Evolutionary conservation across 352 stramenopile genomes (phyloP), one percentile per base, ranked within the genome.

Genomic region (Phytophthora quininea): DNA sequence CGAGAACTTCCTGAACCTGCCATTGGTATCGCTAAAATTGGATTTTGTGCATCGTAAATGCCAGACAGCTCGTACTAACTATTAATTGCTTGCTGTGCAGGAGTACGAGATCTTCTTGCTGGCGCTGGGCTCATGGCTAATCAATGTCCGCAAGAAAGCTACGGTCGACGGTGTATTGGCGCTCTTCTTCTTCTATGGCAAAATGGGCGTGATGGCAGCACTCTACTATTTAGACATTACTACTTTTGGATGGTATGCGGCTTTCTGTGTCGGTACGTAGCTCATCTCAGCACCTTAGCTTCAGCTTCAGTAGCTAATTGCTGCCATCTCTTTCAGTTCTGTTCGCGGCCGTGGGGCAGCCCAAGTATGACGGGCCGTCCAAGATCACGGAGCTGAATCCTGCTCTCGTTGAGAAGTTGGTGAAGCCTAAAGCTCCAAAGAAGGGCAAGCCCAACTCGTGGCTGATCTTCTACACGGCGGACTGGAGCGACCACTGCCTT

Each of bases 71-170:
- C 45, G 29, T n/a, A 27, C 45, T 61, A 27, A 35, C 8, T 58
- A 10, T 35, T 0, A 35, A 11, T 14, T 48, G 31, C 35, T 58
- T 29, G 58, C 51, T 9, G 52, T 54, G 15, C 50, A 91, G 80
- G 85, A 93, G 50, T 75, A 91, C 43, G 83, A 93, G 56, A 87
- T 93, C 59, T 77, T 90, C 11, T 29, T 90, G 60, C 55, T 93
- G n/a, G 76, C 84, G 24, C 27, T 75, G 30, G 78, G 71, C 7
- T 82, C 83, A 29, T 86, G 79, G 56, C 51, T 80, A 42, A 65
- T 93, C 19, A 93, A 92, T 68, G 91, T 88, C 65, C 85, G 82
- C 63, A 93, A 92, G 73, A 89, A 90, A 60, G 78, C 85, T 52
- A 92, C 85, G 33, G 56, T 73, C 12, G 85, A 93, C 31, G 85